These are phyloP conservation scores for Saitozyma sp. DNA, from an alignment of 768 basidiomycete species.

Conservation along the genomic window DNA sequence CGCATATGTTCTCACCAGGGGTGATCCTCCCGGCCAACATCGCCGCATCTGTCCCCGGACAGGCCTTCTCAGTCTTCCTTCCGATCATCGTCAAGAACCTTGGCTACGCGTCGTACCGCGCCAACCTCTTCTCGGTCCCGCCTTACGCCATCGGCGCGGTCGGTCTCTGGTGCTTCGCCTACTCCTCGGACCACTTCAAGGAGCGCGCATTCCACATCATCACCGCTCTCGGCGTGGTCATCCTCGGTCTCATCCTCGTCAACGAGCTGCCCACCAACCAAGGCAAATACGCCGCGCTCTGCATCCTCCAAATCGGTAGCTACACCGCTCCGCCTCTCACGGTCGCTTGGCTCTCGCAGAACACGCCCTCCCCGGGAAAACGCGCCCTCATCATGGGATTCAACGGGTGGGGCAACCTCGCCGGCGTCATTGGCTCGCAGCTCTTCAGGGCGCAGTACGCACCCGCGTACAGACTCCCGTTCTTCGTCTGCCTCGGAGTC, in stretches of 20 bases:
- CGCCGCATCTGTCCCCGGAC: conserved; percentile 9
- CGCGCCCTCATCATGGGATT: conserved; percentile 20
- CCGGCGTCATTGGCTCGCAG: conserved; percentile 17
- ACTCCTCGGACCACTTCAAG: conserved; percentile 12
- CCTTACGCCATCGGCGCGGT: conserved; percentile 8
- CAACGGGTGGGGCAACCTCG: conserved; percentile 25
- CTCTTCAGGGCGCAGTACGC: conserved; percentile 20
- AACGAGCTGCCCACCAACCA: neutral
- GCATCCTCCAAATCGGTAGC: conserved; percentile 16
- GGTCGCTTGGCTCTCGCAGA: conserved; percentile 13
- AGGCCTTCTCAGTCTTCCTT: conserved; percentile 14
- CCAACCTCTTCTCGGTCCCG: conserved; percentile 17
- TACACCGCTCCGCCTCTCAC: conserved; percentile 12
- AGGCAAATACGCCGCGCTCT: conserved; percentile 13
- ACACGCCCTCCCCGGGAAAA: conserved; percentile 23
- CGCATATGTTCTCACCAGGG: neutral
- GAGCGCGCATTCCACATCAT: conserved; percentile 12
- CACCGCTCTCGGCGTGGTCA: conserved; percentile 6
- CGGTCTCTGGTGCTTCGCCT: conserved; percentile 13
- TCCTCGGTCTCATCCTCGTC: conserved; percentile 12
- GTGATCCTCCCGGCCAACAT: conserved; percentile 15
- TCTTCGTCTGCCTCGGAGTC: conserved; percentile 19
- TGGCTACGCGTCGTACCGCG: conserved; percentile 9
- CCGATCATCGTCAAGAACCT: conserved; percentile 15
- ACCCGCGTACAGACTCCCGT: conserved; percentile 18